phyloP scores from a whole-genome alignment of 176 grass and related monocot species.

The Metroxylon sagu region DNA sequence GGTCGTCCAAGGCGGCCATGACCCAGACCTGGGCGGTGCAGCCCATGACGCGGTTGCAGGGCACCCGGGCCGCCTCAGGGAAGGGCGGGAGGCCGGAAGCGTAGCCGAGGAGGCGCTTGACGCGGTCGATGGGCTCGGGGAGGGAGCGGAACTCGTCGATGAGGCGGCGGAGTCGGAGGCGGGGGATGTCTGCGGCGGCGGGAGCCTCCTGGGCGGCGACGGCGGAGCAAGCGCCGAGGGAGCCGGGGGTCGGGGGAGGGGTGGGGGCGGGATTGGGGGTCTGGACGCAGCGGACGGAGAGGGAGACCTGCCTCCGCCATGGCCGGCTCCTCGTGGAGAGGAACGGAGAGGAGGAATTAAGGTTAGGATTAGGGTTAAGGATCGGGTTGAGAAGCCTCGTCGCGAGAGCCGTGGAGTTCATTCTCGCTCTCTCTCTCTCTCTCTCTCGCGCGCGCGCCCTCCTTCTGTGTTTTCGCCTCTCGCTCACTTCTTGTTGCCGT shows the following conservation, averaged over 20 bases:
- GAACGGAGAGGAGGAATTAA: not conserved
- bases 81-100: slow-evolving; percentile 58
- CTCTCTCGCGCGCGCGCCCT: not conserved
- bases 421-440: not conserved
- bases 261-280: slow-evolving; percentile 7
- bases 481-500: too few species aligned
- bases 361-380: not conserved
- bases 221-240: slow-evolving; percentile 19
- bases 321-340: not conserved
- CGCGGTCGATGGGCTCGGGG: slow-evolving; percentile 42
- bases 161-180: slow-evolving; percentile 35
- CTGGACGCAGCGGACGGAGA: slow-evolving; percentile 32
- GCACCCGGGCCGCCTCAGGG: slow-evolving; percentile 31
- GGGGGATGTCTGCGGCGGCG: not conserved
- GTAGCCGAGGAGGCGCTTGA: slow-evolving; percentile 51
- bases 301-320: slow-evolving; percentile 1
- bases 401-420: not conserved
- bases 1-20: not conserved
- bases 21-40: slow-evolving; percentile 52
- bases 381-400: not conserved
- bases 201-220: slow-evolving; percentile 10
- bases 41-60: slow-evolving; percentile 78
- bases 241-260: not conserved
- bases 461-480: not conserved
- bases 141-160: slow-evolving; percentile 58